Percentiles rank a stretch among this genome's conserved stretches.
Evolutionary conservation across 495 filamentous ascomycete genomes (phyloP).

Genomic region (Tirmania nivea): DNA sequence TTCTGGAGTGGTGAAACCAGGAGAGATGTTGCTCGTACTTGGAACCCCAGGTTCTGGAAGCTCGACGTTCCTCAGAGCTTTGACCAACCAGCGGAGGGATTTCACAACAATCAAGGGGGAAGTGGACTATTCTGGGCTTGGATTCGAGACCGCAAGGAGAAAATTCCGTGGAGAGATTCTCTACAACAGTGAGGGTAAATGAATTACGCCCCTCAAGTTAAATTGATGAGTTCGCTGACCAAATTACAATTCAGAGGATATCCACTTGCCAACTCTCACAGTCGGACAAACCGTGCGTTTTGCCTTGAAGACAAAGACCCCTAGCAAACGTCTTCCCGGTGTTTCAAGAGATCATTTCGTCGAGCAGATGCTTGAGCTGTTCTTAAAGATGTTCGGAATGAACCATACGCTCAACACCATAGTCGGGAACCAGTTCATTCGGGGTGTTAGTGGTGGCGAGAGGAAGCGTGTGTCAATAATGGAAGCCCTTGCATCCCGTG

Average conservation of each 20-base stretch:
- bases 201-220: slow-evolving; percentile 22
- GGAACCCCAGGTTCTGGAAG: slow-evolving; percentile 51
- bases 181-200: slow-evolving; percentile 33
- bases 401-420: slow-evolving; percentile 58
- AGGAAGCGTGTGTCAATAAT: slow-evolving; percentile 36
- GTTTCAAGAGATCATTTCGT: slow-evolving; percentile 25
- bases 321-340: slow-evolving; percentile 25
- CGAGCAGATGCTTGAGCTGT: slow-evolving; percentile 25
- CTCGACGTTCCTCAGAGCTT: slow-evolving; percentile 51
- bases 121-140: slow-evolving; percentile 21
- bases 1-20: slow-evolving; percentile 47
- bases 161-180: slow-evolving; percentile 43
- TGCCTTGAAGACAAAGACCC: slow-evolving; percentile 33
- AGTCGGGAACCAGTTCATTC: slow-evolving; percentile 66
- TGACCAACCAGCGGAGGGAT: slow-evolving; percentile 43
- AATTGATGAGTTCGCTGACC: slow-evolving; percentile 52
- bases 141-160: slow-evolving; percentile 31
- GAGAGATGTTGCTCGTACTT: slow-evolving; percentile 64
- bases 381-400: slow-evolving; percentile 49
- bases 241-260: slow-evolving; percentile 31
- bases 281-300: slow-evolving; percentile 47
- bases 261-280: slow-evolving; percentile 43
- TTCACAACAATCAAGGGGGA: slow-evolving; percentile 24
- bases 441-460: slow-evolving; percentile 45
- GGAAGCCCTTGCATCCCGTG: slow-evolving; percentile 28